A percentile compares a stretch with the other conserved stretches of the same genome.
phyloP scores from a whole-genome alignment of 768 basidiomycete species.

The Serendipita indica region DNA sequence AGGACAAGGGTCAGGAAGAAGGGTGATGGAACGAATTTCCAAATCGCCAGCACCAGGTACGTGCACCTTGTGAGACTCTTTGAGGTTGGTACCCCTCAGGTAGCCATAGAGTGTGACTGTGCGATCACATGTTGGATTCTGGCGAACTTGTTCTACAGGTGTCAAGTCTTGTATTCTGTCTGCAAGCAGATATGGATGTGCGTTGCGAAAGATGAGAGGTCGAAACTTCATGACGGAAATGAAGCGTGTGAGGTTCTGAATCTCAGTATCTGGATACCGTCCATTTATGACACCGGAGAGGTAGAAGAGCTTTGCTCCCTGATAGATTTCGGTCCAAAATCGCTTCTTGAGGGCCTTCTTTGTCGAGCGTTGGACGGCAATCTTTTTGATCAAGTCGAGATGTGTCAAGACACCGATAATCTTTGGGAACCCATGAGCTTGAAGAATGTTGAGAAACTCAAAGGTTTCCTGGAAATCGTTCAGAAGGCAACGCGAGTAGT shows the following conservation, averaged over 20 bases:
- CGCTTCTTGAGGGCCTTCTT: slow-evolving; percentile 94
- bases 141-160: slow-evolving; percentile 64
- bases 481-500: neutral
- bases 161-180: slow-evolving; percentile 95
- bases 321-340: slow-evolving; percentile 99
- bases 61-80: slow-evolving; percentile 65
- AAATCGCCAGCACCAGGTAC: slow-evolving; percentile 92
- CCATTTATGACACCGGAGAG: slow-evolving; percentile 94
- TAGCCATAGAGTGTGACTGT: slow-evolving; percentile 91
- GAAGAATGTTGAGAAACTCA: slow-evolving; percentile 93
- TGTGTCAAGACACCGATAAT: slow-evolving; percentile 94
- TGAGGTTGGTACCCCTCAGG: slow-evolving; percentile 75
- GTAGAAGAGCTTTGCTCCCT: slow-evolving; percentile 96
- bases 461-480: slow-evolving; percentile 68
- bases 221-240: slow-evolving; percentile 98
- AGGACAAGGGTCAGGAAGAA: slow-evolving; percentile 89
- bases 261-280: slow-evolving; percentile 92
- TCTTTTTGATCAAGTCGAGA: slow-evolving; percentile 91
- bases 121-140: slow-evolving; percentile 83
- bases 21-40: slow-evolving; percentile 52
- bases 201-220: slow-evolving; percentile 87
- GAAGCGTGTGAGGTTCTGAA: slow-evolving; percentile 90
- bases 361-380: slow-evolving; percentile 66
- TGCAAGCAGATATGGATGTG: slow-evolving; percentile 86
- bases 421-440: slow-evolving; percentile 96